A percentile compares a stretch with the other conserved stretches of the same genome.
Conservation (phyloP, 78 protist species). For the Emiliania huxleyi region DNA sequence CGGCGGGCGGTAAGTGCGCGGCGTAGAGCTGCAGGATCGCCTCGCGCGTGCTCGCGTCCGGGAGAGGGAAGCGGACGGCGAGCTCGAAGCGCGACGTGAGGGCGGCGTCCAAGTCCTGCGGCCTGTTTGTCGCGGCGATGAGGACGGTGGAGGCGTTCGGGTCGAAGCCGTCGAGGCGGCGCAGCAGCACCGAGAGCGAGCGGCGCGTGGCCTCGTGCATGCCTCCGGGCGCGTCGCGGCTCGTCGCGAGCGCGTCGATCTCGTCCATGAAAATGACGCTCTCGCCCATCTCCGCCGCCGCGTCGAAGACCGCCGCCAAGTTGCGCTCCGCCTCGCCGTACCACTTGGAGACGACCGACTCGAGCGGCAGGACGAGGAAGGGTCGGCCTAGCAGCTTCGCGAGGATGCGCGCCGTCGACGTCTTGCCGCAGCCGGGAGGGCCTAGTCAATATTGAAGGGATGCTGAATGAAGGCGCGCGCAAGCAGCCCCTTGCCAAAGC, state of each 20-base stretch:
- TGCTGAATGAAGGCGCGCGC: no score
- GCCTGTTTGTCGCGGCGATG: not conserved
- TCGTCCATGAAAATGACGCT: not conserved
- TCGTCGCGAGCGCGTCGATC: not conserved
- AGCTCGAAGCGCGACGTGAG: not conserved
- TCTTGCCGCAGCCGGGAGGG: conserved; percentile 6
- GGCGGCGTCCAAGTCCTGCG: not conserved
- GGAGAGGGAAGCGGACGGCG: not conserved
- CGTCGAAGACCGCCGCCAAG: not conserved
- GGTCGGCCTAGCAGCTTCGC: not conserved
- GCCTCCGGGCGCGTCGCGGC: not conserved
- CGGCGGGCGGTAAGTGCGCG: not conserved
- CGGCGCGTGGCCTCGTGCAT: not conserved
- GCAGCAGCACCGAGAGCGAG: not conserved
- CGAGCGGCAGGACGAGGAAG: not conserved
- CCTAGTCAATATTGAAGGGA: no score
- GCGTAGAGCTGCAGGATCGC: not conserved
- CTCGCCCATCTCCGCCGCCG: not conserved
- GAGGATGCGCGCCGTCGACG: not conserved
- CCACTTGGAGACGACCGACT: conserved; percentile 10
- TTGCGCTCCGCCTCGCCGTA: not conserved
- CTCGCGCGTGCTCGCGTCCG: not conserved
- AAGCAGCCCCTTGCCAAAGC: no score
- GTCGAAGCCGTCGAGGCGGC: not conserved
- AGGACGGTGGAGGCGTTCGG: not conserved